These are phyloP conservation scores for Ophiostoma piceae DNA, from an alignment of 2,329 filamentous ascomycete genomes.

Conservation along the genomic window DNA sequence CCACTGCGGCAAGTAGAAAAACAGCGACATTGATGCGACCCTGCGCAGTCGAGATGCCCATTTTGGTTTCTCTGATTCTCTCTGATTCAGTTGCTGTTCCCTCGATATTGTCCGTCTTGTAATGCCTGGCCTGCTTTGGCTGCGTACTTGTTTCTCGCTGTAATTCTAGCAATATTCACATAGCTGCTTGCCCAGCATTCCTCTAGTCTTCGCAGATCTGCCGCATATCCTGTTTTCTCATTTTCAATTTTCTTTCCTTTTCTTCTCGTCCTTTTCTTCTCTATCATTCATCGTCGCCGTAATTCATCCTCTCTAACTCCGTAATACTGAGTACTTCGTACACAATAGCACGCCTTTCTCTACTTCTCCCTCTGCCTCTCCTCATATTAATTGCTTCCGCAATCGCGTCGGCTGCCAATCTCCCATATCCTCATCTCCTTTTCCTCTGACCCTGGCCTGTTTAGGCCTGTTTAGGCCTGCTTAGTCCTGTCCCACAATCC, in stretches of 20 bases:
- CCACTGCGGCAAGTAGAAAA: constrained; percentile 1
- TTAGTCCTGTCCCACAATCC: neutral
- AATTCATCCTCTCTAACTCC: neutral
- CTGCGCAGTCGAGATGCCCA: neutral
- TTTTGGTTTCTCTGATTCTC: neutral
- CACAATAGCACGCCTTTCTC: neutral
- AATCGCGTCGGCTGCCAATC: constrained; percentile 9
- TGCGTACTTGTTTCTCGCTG: neutral
- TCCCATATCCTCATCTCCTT: constrained; percentile 4
- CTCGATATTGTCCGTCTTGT: neutral
- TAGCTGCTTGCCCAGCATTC: neutral
- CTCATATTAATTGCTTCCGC: constrained; percentile 1
- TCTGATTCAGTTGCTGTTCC: neutral
- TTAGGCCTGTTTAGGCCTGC: neutral
- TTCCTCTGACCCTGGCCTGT: constrained; percentile 5
- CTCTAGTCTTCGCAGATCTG: neutral
- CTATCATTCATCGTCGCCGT: neutral
- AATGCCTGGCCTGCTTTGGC: neutral
- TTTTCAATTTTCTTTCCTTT: neutral
- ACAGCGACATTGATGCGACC: neutral
- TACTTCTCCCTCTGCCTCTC: neutral
- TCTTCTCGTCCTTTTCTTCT: neutral
- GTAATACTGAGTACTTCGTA: neutral
- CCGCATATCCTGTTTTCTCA: neutral
- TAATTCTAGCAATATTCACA: constrained; percentile 1